Evolutionary conservation across 1,284 basidiomycete species (phyloP).

Genomic region (Cutaneotrichosporon cutaneum): DNA sequence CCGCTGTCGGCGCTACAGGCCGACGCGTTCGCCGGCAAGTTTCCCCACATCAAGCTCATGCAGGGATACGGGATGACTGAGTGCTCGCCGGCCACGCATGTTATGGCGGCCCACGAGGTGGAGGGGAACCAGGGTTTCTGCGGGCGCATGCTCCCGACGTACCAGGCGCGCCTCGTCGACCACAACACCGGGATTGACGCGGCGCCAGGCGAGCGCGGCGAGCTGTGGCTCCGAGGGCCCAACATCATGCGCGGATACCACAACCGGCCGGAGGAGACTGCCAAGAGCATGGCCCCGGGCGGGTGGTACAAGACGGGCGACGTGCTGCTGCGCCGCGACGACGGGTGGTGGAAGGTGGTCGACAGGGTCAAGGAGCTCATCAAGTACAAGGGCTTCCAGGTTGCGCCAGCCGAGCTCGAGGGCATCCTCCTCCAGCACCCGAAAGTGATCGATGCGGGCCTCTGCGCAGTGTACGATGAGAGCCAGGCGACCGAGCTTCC

Average conservation of each 20-base stretch:
- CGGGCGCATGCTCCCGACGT: constrained; percentile 71
- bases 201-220: constrained; percentile 64
- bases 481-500: constrained; percentile 61
- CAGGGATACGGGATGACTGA: constrained; percentile 56
- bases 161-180: constrained; percentile 70
- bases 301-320: constrained; percentile 85
- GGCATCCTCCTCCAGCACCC: constrained; percentile 68
- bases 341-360: constrained; percentile 58
- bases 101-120: constrained; percentile 35
- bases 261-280: constrained; percentile 66
- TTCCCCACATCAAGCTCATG: constrained; percentile 30
- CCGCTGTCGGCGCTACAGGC: constrained; percentile 61
- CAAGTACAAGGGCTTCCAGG: constrained; percentile 65
- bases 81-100: constrained; percentile 48
- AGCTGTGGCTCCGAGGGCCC: constrained; percentile 75
- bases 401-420: constrained; percentile 82
- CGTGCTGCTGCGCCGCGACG: constrained; percentile 62
- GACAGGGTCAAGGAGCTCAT: constrained; percentile 70
- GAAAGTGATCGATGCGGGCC: constrained; percentile 67
- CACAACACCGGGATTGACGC: constrained; percentile 46
- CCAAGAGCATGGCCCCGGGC: constrained; percentile 61
- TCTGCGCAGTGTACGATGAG: constrained; percentile 65
- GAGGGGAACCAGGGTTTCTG: constrained; percentile 59
- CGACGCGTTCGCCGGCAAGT: constrained; percentile 27
- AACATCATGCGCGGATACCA: constrained; percentile 68